These are phyloP conservation scores for Kazachstania africana DNA, from an alignment of 805 yeast species.

Conservation along the genomic window DNA sequence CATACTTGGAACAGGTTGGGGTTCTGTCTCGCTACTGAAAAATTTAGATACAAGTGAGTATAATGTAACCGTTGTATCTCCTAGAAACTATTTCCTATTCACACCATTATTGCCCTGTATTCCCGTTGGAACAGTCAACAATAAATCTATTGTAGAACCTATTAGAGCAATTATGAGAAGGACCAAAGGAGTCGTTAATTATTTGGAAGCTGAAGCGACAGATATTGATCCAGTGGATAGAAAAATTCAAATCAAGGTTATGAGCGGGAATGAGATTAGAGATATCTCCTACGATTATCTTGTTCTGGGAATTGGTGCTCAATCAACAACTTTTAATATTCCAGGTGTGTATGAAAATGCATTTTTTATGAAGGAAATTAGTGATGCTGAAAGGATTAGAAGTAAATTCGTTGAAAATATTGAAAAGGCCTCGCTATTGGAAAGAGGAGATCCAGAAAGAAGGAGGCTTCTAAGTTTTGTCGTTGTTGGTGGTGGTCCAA, in stretches of 20 bases:
- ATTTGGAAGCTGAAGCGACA: slow-evolving; percentile 85
- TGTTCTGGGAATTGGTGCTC: slow-evolving; percentile 90
- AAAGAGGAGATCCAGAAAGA: slow-evolving; percentile 64
- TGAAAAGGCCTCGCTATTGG: slow-evolving; percentile 73
- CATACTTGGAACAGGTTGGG: slow-evolving; percentile 90
- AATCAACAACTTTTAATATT: slow-evolving; percentile 87
- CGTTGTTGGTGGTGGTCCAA: slow-evolving; percentile 98
- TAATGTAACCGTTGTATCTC: slow-evolving; percentile 83
- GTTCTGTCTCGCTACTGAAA: slow-evolving; percentile 74
- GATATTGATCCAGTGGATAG: slow-evolving; percentile 66
- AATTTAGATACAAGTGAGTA: slow-evolving; percentile 76
- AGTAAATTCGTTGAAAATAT: slow-evolving; percentile 72
- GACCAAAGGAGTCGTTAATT: slow-evolving; percentile 64
- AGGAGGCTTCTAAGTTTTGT: slow-evolving; percentile 75
- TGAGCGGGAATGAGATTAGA: neutral
- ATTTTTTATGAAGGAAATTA: slow-evolving; percentile 78
- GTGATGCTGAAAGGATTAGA: slow-evolving; percentile 78
- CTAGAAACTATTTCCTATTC: slow-evolving; percentile 90
- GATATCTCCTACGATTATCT: slow-evolving; percentile 54
- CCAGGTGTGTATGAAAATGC: slow-evolving; percentile 91
- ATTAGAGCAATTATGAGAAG: slow-evolving; percentile 78
- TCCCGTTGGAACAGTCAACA: slow-evolving; percentile 85
- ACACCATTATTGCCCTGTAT: slow-evolving; percentile 91
- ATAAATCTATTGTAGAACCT: slow-evolving; percentile 89
- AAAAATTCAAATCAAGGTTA: slow-evolving; percentile 48